Evolutionary conservation across 2,329 filamentous ascomycete species (phyloP), one percentile per base, ranked within the genome.

Genomic region (Neofusicoccum umdonicola): DNA sequence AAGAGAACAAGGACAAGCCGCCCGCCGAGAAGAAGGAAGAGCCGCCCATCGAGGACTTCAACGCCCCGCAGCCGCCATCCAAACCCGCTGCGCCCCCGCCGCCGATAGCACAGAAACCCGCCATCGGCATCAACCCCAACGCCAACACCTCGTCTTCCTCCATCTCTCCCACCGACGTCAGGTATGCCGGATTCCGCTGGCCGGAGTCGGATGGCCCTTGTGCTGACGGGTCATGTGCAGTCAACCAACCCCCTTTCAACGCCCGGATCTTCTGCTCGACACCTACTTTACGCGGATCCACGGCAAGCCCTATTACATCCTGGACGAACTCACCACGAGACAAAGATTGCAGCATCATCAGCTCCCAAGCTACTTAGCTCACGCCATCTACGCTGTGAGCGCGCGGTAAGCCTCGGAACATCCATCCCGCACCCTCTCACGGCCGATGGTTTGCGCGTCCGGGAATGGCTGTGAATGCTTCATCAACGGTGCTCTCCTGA

Each of bases 241-340:
- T 66, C 35, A 61, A 64, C 52, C 67, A 37, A 57, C 71, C 73
- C 66, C 71, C 68, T 51, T 61, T 52, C 63, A 70, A 69, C 60
- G 60, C 65, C 83, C 85, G 1, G 88, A 91, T 71, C 79, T 84
- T 1, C 80, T 93, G 34, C 80, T 96, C 35, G 89, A 96, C 71
- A 89, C 88, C 5, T 96, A 93, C 75, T 96, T 96, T 74, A 80
- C 83, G 22, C 86, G 90, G 58, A 87, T 93, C 44, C 92, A 96
- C 74, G 90, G 89, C 58, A 94, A 93, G 72, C 91, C 92, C 1
- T 95, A 90, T 69, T 87, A 91, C 71, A 88, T 96, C 60, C 81
- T 96, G 3, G 91, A 96, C 72, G 92, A 96, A 76, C 82, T 88
- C 0, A 87, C 85, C 0, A 88, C 90, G 9, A 84, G 92, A 64